A percentile compares a stretch with the other conserved stretches of the same genome.
phyloP scores from a whole-genome alignment of 2,329 filamentous ascomycete genomes.

The Penicillium digitatum region DNA sequence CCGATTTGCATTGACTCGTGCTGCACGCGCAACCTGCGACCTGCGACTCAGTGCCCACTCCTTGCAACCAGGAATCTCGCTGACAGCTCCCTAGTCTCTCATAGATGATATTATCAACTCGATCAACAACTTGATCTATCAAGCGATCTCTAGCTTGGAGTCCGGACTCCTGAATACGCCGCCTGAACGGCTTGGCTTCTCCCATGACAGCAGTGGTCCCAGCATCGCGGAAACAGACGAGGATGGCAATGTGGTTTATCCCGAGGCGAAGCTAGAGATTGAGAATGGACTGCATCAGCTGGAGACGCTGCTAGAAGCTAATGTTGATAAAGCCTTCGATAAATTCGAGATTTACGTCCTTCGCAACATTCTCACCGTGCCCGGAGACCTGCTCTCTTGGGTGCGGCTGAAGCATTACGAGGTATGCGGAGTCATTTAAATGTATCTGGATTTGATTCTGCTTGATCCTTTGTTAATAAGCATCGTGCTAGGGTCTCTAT shows the following conservation, averaged over 20 bases:
- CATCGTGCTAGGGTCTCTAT: slow-evolving; percentile 34
- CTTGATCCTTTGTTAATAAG: not conserved
- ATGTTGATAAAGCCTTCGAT: slow-evolving; percentile 81
- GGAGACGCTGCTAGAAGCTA: slow-evolving; percentile 74
- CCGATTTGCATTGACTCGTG: not conserved
- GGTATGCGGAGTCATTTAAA: slow-evolving; percentile 40
- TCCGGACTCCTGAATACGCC: slow-evolving; percentile 70
- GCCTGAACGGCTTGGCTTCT: slow-evolving; percentile 77
- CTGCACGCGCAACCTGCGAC: not conserved
- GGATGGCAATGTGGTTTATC: slow-evolving; percentile 45
- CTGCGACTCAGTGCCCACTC: slow-evolving; percentile 1
- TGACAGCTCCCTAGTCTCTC: slow-evolving; percentile 60
- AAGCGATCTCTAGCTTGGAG: slow-evolving; percentile 83
- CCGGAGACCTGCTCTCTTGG: slow-evolving; percentile 69
- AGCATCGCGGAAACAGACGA: slow-evolving; percentile 47
- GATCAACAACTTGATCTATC: slow-evolving; percentile 88
- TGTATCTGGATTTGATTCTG: not conserved
- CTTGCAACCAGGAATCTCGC: slow-evolving; percentile 13
- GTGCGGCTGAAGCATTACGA: slow-evolving; percentile 83
- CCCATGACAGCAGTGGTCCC: slow-evolving; percentile 45
- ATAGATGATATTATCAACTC: slow-evolving; percentile 98
- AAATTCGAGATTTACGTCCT: slow-evolving; percentile 86
- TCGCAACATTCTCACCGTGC: slow-evolving; percentile 74
- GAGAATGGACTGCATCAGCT: slow-evolving; percentile 83
- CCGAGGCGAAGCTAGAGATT: slow-evolving; percentile 65